Evolutionary conservation across 1,284 basidiomycete species (phyloP), one percentile per base, ranked within the genome.

Genomic region (Fomes fomentarius): DNA sequence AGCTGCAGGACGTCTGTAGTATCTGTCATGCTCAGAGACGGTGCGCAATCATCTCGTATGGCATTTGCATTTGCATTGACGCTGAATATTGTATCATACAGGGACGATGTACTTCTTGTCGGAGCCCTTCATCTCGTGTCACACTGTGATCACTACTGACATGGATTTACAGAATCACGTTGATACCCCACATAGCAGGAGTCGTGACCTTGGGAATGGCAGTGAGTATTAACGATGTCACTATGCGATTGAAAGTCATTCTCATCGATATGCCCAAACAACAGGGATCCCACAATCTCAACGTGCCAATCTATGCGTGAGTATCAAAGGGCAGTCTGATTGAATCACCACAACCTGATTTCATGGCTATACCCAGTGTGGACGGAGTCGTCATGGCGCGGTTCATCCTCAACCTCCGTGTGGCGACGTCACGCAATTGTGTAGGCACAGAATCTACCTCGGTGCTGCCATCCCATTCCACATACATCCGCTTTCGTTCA

Each of bases 61-160:
- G 1, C 12, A 15, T 5, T 14, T 14, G n/a, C 15, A 15, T 9
- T 14, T 2, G 4, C 10, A n/a, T 15, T 6, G 28, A 30, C 8
- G 2, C 15, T 52, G 38, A 48, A 7, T 11, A 5, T 26, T 28
- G 34, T 5, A 1, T 15, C 17, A 11, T 8, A 10, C 19, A 54
- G 52, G 52, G 5, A 54, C 52, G 10, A 40, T 25, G 17, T 54
- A 49, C 25, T 45, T 49, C 19, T 19, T 34, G 52, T 47, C 19
- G 9, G 35, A 9, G 8, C 15, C 9, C 35, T 37, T 15, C 19
- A 17, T 17, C 14, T n/a, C 19, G 3, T 8, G 19, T 17, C 2
- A n/a, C 15, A n/a, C 35, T 37, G 5, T 3, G n/a, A 17, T 17
- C n/a, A n/a, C n/a, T n/a, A n/a, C n/a, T 37, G 35, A 37, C 17